A percentile compares a stretch with the other conserved stretches of the same genome.
Conservation (phyloP, 345 rosid genomes). For the Psidium guajava region DNA sequence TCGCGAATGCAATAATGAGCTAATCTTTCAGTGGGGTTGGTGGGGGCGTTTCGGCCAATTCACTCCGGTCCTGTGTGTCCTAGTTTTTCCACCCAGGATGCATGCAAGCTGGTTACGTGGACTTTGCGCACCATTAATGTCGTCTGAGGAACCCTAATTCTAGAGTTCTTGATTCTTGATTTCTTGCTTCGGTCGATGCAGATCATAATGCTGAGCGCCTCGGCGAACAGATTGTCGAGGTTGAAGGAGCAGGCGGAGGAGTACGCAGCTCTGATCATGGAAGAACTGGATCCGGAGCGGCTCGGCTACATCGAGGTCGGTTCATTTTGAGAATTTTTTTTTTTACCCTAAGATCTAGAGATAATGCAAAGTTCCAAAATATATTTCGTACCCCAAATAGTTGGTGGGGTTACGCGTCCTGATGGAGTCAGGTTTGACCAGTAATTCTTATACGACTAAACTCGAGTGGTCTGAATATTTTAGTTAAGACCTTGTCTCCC, state of each 20-base stretch:
- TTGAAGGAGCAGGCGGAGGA: slow-evolving; percentile 95
- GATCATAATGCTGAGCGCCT: slow-evolving; percentile 96
- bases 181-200: slow-evolving; percentile 1
- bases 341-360: background rate
- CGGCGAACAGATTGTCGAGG: slow-evolving; percentile 88
- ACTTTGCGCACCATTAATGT: background rate
- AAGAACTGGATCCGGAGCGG: slow-evolving; percentile 94
- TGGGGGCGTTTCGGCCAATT: slow-evolving; percentile 20
- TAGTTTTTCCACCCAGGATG: background rate
- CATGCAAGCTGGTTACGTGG: background rate
- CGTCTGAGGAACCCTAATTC: background rate
- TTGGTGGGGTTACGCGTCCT: background rate
- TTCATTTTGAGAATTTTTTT: background rate
- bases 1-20: background rate
- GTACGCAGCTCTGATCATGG: slow-evolving; percentile 98
- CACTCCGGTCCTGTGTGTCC: background rate
- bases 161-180: background rate
- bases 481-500: background rate
- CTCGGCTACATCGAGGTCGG: slow-evolving; percentile 92
- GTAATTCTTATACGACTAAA: background rate
- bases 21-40: slow-evolving; percentile 24
- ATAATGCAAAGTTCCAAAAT: background rate
- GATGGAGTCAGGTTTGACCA: background rate
- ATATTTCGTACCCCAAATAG: background rate
- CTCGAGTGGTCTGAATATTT: background rate